A percentile compares a stretch with the other conserved stretches of the same genome.
These are phyloP conservation scores for Eragrostis tef DNA, from an alignment of 202 grass and related monocot genomes.

Conservation along the genomic window DNA sequence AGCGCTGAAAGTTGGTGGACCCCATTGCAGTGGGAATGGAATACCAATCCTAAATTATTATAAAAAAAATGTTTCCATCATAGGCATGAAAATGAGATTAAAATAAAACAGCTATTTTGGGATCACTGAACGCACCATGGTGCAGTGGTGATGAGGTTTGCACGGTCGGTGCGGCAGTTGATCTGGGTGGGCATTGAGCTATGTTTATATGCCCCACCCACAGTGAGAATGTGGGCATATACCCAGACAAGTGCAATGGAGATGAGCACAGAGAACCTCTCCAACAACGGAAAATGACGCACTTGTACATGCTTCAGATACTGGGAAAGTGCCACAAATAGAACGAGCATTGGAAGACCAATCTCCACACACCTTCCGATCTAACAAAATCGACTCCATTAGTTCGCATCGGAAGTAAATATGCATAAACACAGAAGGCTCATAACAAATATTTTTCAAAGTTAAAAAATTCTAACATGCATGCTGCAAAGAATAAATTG, in stretches of 20 bases:
- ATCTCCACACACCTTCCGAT: conserved; percentile 83
- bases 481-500: not conserved
- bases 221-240: conserved; percentile 77
- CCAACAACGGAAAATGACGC: conserved; percentile 64
- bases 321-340: conserved; percentile 75
- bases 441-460: not conserved
- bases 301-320: conserved; percentile 75
- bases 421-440: not conserved
- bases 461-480: not conserved
- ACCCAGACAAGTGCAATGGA: conserved; percentile 66
- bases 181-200: conserved; percentile 60
- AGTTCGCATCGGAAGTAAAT: not conserved
- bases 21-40: conserved; percentile 87
- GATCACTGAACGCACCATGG: conserved; percentile 49
- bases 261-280: conserved; percentile 80
- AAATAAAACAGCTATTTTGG: not conserved
- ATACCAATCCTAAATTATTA: conserved; percentile 58
- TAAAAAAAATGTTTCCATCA: not conserved
- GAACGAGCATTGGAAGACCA: conserved; percentile 71
- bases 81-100: conserved; percentile 13
- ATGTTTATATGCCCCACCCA: conserved; percentile 67
- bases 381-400: conserved; percentile 40
- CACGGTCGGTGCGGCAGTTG: conserved; percentile 74
- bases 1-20: conserved; percentile 72
- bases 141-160: conserved; percentile 66